Evolutionary conservation across 2,329 filamentous ascomycete species (phyloP).

Genomic region (Hymenotorrendiella dingleyae): DNA sequence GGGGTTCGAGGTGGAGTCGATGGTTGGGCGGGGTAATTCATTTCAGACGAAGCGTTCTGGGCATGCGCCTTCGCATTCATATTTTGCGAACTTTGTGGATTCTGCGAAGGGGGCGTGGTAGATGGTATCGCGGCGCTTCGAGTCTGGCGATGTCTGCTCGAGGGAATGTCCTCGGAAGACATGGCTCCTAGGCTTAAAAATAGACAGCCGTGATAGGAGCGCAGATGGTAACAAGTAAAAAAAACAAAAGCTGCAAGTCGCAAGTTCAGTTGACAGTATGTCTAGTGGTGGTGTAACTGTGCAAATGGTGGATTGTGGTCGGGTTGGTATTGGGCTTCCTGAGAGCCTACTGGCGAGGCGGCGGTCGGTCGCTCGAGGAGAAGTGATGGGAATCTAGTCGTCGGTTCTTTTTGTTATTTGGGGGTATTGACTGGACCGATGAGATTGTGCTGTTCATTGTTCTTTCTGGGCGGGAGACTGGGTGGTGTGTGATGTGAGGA

Average conservation of each 20-base stretch:
- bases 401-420: conserved; percentile 13
- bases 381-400: conserved; percentile 13
- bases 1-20: conserved; percentile 32
- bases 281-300: background rate
- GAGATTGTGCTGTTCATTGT: conserved; percentile 26
- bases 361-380: conserved; percentile 20
- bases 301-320: background rate
- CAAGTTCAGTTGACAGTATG: conserved; percentile 2
- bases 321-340: background rate
- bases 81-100: conserved; percentile 41
- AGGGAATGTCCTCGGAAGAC: conserved; percentile 36
- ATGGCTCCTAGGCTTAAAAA: conserved; percentile 43
- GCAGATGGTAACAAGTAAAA: conserved; percentile 16
- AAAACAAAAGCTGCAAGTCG: conserved; percentile 4
- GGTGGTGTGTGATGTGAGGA: conserved; percentile 2
- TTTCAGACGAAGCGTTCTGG: conserved; percentile 28
- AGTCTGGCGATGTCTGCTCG: conserved; percentile 31
- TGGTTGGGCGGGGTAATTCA: conserved; percentile 21
- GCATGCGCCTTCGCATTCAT: conserved; percentile 35
- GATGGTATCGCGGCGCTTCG: conserved; percentile 22
- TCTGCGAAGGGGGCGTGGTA: conserved; percentile 22
- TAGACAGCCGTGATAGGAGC: conserved; percentile 31
- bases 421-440: conserved; percentile 13
- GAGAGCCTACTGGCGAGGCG: conserved; percentile 14
- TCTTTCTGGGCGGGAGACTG: conserved; percentile 5